Conservation (phyloP, 2,329 filamentous ascomycete genomes). For the Aspergillus puulaauensis region DNA sequence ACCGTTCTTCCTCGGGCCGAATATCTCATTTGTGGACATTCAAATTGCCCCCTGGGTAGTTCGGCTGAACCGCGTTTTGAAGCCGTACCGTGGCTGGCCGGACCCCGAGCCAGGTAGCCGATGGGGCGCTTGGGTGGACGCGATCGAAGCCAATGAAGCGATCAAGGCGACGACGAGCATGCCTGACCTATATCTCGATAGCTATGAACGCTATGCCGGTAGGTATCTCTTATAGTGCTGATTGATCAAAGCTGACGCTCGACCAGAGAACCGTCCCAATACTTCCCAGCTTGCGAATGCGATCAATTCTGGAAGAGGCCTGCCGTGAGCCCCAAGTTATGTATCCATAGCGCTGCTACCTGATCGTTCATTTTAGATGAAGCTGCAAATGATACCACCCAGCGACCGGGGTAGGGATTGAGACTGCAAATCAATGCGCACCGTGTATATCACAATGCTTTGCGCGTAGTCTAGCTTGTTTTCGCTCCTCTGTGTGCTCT, state of each 20-base stretch:
- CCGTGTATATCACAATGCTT: not conserved
- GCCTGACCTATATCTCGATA: constrained; percentile 66
- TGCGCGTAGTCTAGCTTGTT: constrained; percentile 25
- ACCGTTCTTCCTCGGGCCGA: constrained; percentile 65
- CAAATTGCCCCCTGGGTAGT: constrained; percentile 75
- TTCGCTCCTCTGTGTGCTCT: constrained; percentile 69
- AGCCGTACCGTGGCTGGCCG: constrained; percentile 65
- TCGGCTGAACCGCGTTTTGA: constrained; percentile 64
- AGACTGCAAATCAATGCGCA: not conserved
- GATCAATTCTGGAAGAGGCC: constrained; percentile 56
- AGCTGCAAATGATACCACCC: not conserved
- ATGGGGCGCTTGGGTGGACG: constrained; percentile 69
- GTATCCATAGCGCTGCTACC: not conserved
- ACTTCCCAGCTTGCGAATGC: constrained; percentile 60
- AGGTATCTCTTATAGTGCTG: constrained; percentile 25
- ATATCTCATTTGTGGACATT: constrained; percentile 67
- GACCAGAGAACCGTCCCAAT: constrained; percentile 58
- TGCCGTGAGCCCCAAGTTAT: constrained; percentile 42
- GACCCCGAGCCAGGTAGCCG: constrained; percentile 62
- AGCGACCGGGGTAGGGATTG: not conserved
- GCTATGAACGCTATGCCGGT: constrained; percentile 63
- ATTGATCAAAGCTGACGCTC: constrained; percentile 13
- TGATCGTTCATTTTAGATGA: not conserved
- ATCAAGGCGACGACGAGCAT: constrained; percentile 67
- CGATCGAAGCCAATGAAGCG: constrained; percentile 64